Conservation (phyloP, 768 basidiomycete species). For the Naganishia onofrii region DNA sequence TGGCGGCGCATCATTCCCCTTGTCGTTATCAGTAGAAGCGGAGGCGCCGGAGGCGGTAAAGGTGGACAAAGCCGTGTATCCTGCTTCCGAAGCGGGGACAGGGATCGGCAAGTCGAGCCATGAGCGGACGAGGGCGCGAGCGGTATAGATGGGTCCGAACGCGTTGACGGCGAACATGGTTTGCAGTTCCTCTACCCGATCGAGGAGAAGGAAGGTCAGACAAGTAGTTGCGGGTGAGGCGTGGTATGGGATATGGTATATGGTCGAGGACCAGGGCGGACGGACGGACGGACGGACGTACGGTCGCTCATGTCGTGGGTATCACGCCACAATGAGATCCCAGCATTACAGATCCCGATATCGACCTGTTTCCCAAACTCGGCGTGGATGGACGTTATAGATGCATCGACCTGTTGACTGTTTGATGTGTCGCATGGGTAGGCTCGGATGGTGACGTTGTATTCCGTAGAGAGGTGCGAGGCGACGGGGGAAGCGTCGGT, state of each 20-base stretch:
- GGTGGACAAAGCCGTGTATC: neutral
- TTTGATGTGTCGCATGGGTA: constrained; percentile 47
- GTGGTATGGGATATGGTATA: too few species aligned
- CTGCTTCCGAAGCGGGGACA: constrained; percentile 4
- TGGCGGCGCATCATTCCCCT: too few species aligned
- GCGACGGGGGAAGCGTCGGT: constrained; percentile 39
- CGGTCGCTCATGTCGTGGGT: constrained; percentile 42
- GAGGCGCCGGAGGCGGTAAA: constrained; percentile 24
- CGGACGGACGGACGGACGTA: constrained; percentile 1
- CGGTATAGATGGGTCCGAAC: constrained; percentile 47
- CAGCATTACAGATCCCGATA: constrained; percentile 49
- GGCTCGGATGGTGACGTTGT: constrained; percentile 41
- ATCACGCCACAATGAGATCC: constrained; percentile 42
- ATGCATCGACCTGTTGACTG: constrained; percentile 36
- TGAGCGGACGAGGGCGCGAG: constrained; percentile 43
- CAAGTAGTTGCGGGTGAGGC: too few species aligned
- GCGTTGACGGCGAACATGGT: constrained; percentile 46
- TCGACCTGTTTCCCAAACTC: constrained; percentile 48
- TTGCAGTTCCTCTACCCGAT: constrained; percentile 33
- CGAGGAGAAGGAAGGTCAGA: too few species aligned
- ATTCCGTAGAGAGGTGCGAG: constrained; percentile 38
- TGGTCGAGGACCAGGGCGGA: too few species aligned
- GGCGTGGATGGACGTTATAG: constrained; percentile 39
- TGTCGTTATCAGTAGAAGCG: too few species aligned
- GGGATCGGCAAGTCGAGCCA: constrained; percentile 42